A percentile compares a stretch with the other conserved stretches of the same genome.
Conservation (phyloP, 345 rosid species). For the Citrus hindsii region DNA sequence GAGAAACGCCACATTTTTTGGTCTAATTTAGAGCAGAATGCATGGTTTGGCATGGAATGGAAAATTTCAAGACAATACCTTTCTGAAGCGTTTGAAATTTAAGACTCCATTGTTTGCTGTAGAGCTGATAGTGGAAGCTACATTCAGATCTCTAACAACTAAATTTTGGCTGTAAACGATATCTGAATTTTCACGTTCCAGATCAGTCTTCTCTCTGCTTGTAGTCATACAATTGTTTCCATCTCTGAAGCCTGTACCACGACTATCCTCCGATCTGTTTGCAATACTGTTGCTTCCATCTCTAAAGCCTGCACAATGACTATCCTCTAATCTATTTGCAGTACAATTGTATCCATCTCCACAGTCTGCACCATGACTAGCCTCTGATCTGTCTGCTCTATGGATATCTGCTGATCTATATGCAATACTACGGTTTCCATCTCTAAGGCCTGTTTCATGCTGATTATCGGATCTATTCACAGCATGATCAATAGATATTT, state of each 20-base stretch:
- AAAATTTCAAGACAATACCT: slow-evolving; percentile 43
- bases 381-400: slow-evolving; percentile 15
- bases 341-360: slow-evolving; percentile 23
- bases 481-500: slow-evolving; percentile 16
- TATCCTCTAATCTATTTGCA: slow-evolving; percentile 20
- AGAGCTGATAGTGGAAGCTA: slow-evolving; percentile 25
- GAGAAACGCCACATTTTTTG: not conserved
- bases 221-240: slow-evolving; percentile 24
- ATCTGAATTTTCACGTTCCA: slow-evolving; percentile 61
- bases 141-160: slow-evolving; percentile 41
- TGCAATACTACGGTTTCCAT: slow-evolving; percentile 25
- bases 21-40: not conserved
- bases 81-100: slow-evolving; percentile 83
- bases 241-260: slow-evolving; percentile 15
- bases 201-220: slow-evolving; percentile 33
- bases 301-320: slow-evolving; percentile 17
- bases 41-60: not conserved
- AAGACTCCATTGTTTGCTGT: slow-evolving; percentile 28
- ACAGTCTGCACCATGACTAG: slow-evolving; percentile 16
- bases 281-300: slow-evolving; percentile 24
- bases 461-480: slow-evolving; percentile 9
- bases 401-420: slow-evolving; percentile 19
- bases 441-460: not conserved
- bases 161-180: slow-evolving; percentile 66
- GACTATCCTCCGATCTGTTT: slow-evolving; percentile 21